Conservation (phyloP, 257 asterid genomes). For the Solanum tarijense region DNA sequence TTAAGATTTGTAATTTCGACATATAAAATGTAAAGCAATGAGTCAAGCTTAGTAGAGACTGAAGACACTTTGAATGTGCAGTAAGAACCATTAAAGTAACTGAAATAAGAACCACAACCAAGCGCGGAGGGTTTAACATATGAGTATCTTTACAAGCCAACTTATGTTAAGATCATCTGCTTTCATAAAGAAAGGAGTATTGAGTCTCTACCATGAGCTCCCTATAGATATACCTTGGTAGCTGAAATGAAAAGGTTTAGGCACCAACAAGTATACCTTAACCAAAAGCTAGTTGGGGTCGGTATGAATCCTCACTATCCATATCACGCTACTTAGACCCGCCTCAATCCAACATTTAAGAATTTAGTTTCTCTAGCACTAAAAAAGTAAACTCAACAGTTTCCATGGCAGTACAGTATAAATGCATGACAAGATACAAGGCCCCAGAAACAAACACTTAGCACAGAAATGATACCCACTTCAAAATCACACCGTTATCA, state of each 20-base stretch:
- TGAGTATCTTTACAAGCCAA: background rate
- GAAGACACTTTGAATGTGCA: background rate
- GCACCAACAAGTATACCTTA: background rate
- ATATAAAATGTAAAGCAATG: background rate
- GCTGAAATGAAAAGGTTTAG: background rate
- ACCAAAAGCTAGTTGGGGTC: background rate
- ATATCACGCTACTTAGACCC: background rate
- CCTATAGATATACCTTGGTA: background rate
- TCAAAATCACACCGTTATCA: slow-evolving; percentile 44
- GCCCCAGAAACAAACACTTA: background rate
- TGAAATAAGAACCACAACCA: background rate
- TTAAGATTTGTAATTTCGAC: background rate
- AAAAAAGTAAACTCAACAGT: background rate
- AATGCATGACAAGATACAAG: background rate
- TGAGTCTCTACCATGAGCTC: background rate
- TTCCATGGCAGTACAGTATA: background rate
- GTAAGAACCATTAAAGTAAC: background rate
- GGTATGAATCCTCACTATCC: background rate
- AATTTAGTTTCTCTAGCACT: background rate
- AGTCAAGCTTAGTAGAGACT: background rate
- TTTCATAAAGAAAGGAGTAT: background rate
- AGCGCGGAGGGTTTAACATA: background rate
- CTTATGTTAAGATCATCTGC: background rate
- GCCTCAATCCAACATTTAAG: background rate
- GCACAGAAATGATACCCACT: slow-evolving; percentile 44